Evolutionary conservation across 73 alveolate species (phyloP).

Genomic region (Paramecium pentaurelia): DNA sequence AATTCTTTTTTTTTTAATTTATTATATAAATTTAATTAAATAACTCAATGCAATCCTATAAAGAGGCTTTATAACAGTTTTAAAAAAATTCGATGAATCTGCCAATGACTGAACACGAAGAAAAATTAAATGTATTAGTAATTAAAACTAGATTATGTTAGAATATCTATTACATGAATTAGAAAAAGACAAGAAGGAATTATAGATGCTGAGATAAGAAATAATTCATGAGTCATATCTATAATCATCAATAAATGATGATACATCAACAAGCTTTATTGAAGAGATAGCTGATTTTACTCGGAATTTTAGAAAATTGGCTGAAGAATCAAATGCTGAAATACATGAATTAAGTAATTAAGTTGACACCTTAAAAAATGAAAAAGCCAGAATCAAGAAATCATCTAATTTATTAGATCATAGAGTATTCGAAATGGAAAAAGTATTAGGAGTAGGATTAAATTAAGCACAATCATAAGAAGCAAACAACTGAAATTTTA

Average conservation of each 20-base stretch:
- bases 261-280: conserved; percentile 8
- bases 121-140: conserved; percentile 32
- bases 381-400: not conserved
- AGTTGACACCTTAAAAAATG: conserved; percentile 30
- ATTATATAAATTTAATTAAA: not conserved
- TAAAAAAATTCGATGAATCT: conserved; percentile 41
- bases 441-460: conserved; percentile 41
- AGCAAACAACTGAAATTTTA: not conserved
- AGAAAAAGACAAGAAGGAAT: conserved; percentile 35
- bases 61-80: conserved; percentile 40
- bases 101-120: conserved; percentile 50
- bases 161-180: conserved; percentile 20
- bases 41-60: conserved; percentile 1
- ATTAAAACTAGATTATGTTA: conserved; percentile 14
- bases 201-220: conserved; percentile 23
- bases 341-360: not conserved
- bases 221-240: conserved; percentile 13
- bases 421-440: conserved; percentile 24
- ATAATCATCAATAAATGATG: not conserved
- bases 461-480: not conserved
- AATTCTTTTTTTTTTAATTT: not conserved
- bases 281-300: conserved; percentile 43
- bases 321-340: not conserved
- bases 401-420: not conserved
- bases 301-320: not conserved